Conservation (phyloP, 2,329 filamentous ascomycete genomes). For the Penicillium hordei region DNA sequence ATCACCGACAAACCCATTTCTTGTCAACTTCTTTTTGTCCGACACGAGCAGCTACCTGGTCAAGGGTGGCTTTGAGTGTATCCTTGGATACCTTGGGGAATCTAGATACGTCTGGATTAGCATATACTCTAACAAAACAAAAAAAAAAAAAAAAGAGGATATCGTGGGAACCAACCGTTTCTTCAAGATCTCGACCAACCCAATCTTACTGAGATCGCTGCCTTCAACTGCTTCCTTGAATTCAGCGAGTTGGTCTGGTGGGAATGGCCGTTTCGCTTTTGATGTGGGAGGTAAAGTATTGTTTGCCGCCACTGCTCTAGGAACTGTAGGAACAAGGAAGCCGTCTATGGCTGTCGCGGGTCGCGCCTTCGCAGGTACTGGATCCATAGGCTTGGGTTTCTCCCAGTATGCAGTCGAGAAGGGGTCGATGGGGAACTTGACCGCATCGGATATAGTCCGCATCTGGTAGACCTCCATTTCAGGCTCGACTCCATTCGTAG, state of each 20-base stretch:
- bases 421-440: conserved; percentile 70
- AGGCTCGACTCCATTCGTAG: conserved; percentile 53
- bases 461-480: conserved; percentile 65
- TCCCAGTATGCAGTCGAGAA: conserved; percentile 82
- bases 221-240: conserved; percentile 71
- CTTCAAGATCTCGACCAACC: conserved; percentile 72
- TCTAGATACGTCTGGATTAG: conserved; percentile 34
- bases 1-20: conserved; percentile 58
- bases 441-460: conserved; percentile 65
- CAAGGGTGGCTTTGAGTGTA: conserved; percentile 69
- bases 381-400: conserved; percentile 32
- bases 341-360: conserved; percentile 19
- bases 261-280: conserved; percentile 50
- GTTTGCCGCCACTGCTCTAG: conserved; percentile 13
- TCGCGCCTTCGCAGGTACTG: conserved; percentile 16
- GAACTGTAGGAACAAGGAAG: conserved; percentile 21
- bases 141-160: background rate
- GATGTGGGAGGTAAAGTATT: conserved; percentile 13
- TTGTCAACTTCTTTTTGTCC: conserved; percentile 64
- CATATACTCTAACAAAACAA: background rate
- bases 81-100: conserved; percentile 70
- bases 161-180: conserved; percentile 53
- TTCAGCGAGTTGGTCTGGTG: conserved; percentile 60
- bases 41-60: conserved; percentile 62
- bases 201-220: conserved; percentile 70